Evolutionary conservation across 306 rosid species (phyloP), one percentile per base, ranked within the genome.

Genomic region (Alnus glutinosa): DNA sequence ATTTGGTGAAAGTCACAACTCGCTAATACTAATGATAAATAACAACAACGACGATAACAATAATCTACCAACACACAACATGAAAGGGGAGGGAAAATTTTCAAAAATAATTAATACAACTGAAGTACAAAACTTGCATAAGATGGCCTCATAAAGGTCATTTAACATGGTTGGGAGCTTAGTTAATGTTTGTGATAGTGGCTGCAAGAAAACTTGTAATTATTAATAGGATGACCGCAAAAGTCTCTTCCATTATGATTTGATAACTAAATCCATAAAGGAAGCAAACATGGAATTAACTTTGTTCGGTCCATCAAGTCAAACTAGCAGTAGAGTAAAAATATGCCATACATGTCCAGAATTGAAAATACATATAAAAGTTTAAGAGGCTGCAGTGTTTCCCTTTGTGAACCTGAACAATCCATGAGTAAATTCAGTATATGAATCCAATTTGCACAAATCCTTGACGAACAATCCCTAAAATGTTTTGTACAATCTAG

Each of bases 81-180:
- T 28, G 37, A 59, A 59, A 39, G 5, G 3, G 5, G 47, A 3
- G 8, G 71, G 70, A 36, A 63, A 32, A 5, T 32, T 63, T 63
- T 63, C 46, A 63, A 63, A 5, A 14, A 63, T 13, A 34, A 34
- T 34, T 6, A 32, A 32, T 63, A 63, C 46, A n/a, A 36, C 62
- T 55, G 46, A 7, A 55, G 62, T 36, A 34, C 70, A 15, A 55
- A 64, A 55, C 55, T 46, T 52, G 61, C 23, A 68, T 28, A 6
- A 63, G 44, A 69, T 54, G 69, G 72, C 47, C 57, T 7, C 70
- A 78, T 32, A 59, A 58, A 58, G 36, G 12, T 58, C 16, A 63
- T 63, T 63, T 63, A 39, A 63, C 70, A 34, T 14, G 44, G 46
- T 63, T 34, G 16, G 47, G 18, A 63, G 44, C 4, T 34, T 34